A percentile compares a stretch with the other conserved stretches of the same genome.
These are phyloP conservation scores for Eutrema salsugineum DNA, from an alignment of 441 rosid species.

Conservation along the genomic window DNA sequence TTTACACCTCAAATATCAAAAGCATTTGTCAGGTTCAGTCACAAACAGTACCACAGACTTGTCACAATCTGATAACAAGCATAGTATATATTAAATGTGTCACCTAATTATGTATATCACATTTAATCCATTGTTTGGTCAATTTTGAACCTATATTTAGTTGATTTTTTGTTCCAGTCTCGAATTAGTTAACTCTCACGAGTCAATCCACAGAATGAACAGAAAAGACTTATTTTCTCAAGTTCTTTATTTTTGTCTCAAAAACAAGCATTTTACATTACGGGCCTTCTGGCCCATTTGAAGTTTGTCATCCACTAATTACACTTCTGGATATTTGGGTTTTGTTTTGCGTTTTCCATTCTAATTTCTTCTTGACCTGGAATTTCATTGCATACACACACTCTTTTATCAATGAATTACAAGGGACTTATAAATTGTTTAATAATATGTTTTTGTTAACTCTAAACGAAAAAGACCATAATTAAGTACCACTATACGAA, in stretches of 20 bases:
- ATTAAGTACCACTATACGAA: background rate
- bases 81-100: background rate
- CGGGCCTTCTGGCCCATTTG: background rate
- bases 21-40: background rate
- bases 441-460: background rate
- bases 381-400: background rate
- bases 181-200: background rate
- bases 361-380: background rate
- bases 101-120: background rate
- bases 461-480: background rate
- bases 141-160: background rate
- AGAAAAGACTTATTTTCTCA: background rate
- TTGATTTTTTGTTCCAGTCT: background rate
- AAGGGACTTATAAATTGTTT: background rate
- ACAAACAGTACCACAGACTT: background rate
- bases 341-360: background rate
- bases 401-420: background rate
- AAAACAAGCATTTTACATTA: background rate
- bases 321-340: background rate
- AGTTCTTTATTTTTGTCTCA: background rate
- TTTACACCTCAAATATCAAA: background rate
- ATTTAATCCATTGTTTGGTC: background rate
- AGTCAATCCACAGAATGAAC: background rate
- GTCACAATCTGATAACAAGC: constrained; percentile 3
- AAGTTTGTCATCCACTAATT: background rate